Evolutionary conservation across 257 asterid genomes (phyloP), one percentile per base, ranked within the genome.

Genomic region (Solanum bulbocastanum): DNA sequence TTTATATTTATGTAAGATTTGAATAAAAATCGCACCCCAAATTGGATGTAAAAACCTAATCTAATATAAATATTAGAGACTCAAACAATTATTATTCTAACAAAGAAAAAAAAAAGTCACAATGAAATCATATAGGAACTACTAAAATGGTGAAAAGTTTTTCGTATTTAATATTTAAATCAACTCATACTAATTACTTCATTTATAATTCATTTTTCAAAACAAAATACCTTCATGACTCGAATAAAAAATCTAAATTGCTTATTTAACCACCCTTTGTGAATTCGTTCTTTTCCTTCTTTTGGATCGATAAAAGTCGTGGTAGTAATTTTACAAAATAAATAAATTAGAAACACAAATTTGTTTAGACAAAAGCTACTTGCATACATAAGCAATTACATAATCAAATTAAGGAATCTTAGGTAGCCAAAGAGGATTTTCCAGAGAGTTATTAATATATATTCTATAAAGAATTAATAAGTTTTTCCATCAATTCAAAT

Each of bases 381-480:
- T 11, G 15, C 22, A 37, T 36, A 22, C 32, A 2, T 10, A 37
- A 74, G 83, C 10, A 74, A 11, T 74, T 74, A 23, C 33, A 76
- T 76, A 40, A 76, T 23, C 22, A 37, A 37, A n/a, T 23, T 13
- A 78, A 78, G 84, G 84, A 78, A 78, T 79, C 66, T 79, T 79
- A 79, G 84, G 65, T 44, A 79, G 60, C 40, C 25, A 14, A 27
- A 79, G 68, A 81, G 10, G 85, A 46, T 44, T 27, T 81, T 56
- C 30, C 3, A 16, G 39, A 2, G n/a, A 79, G 25, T 9, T 18
- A 46, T 75, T 39, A 11, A 16, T 79, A 16, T 44, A 16, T 79
- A 9, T 44, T 79, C 84, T 15, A 44, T 42, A 44, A 79, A 79
- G 5, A 27, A 79, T 76, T 40, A 5, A 39, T n/a, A 25, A 76